Evolutionary conservation across 2,329 filamentous ascomycete species (phyloP), one percentile per base, ranked within the genome.

Genomic region (Fusarium mangiferae): DNA sequence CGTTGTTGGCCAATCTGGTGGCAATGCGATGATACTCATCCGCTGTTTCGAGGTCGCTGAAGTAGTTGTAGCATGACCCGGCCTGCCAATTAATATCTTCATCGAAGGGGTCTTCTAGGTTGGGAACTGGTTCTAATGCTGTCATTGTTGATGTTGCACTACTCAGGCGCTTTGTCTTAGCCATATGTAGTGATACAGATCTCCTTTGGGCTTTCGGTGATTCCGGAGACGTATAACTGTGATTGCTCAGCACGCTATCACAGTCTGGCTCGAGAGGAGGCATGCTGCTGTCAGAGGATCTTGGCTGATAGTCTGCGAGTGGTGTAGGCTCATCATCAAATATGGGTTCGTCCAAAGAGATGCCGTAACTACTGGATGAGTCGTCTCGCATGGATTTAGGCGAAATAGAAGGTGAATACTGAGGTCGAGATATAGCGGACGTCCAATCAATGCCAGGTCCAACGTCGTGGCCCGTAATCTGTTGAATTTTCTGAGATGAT

Each of bases 391-490:
- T 69, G 6, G 68, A 61, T 38, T 70, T 65, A 24, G 67, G 73
- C 6, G 71, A 77, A 20, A 74, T 59, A 30, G 67, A 73, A 13
- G 74, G 73, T 20, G 70, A 78, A 57, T 74, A 66, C 39, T 44
- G 61, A 42, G 42, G 30, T 35, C 62, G 28, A 39, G 56, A 30
- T 48, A 59, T 35, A 62, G 72, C 42, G 24, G 68, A 33, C 9
- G 61, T 60, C 68, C 74, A 77, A 51, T 78, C 76, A 20, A 68
- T 48, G 24, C 52, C 54, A 24, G 80, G 68, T 52, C 80, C 78
- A n/a, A 85, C 49, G 45, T 84, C 82, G 35, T 82, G 78, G 3
- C 84, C 85, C 10, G 79, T 86, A 20, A 87, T 79, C 72, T 85
- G 83, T 39, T 81, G 79, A 46, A 85, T 78, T 77, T 86, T 87